Percentiles rank a stretch among this genome's conserved stretches.
These are phyloP conservation scores for Umbelopsis isabellina DNA, from an alignment of 192 early-diverging fungal genomes.

Conservation along the genomic window DNA sequence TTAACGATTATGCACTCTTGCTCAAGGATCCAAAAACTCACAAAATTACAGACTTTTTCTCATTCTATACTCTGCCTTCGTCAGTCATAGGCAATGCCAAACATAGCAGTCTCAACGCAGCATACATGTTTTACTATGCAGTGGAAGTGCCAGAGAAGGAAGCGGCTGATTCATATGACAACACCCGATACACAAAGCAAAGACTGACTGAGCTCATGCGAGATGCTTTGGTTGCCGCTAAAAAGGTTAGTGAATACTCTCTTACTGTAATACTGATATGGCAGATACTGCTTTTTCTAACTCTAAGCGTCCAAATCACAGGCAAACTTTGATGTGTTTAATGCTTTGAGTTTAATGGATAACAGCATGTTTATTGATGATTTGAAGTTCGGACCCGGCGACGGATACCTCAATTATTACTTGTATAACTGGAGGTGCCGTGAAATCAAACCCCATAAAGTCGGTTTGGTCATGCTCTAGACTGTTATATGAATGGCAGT, in stretches of 20 bases:
- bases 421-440: constrained; percentile 93
- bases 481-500: not conserved
- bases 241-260: constrained; percentile 23
- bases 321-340: constrained; percentile 91
- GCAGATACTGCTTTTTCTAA: not conserved
- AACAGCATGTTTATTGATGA: constrained; percentile 80
- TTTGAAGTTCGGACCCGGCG: constrained; percentile 90
- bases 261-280: not conserved
- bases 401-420: constrained; percentile 95
- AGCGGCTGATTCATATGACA: constrained; percentile 40
- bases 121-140: constrained; percentile 96
- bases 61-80: constrained; percentile 96
- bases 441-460: constrained; percentile 63
- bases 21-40: constrained; percentile 56
- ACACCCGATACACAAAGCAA: constrained; percentile 52
- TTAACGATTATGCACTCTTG: not conserved
- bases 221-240: constrained; percentile 82
- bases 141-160: constrained; percentile 49
- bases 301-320: constrained; percentile 21
- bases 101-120: constrained; percentile 81
- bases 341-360: constrained; percentile 92
- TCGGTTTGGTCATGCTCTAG: constrained; percentile 92
- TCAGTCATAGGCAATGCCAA: constrained; percentile 77
- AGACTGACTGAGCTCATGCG: constrained; percentile 66
- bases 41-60: constrained; percentile 85